Base-by-base conservation (phyloP, 2,329 filamentous ascomycete genomes). In the Colletotrichum tropicicola region DNA sequence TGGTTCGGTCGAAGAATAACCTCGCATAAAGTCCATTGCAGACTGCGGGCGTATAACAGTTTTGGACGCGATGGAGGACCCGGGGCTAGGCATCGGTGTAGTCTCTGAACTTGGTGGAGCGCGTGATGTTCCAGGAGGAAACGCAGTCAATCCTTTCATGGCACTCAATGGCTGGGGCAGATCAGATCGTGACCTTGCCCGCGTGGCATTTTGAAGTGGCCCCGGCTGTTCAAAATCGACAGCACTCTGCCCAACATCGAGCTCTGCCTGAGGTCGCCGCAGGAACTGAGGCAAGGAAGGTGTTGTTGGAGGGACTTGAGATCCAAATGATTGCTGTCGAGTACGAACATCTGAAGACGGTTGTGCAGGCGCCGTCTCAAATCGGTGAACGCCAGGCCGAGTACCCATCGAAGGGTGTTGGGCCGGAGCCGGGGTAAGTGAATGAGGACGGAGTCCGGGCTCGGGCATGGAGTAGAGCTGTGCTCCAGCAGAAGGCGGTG, bases 351-450 rank as follows among this genome's bases (percentile, higher is more conserved):
- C 30, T 15, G 15, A 17, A 8, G 35, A 28, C 9, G 35, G 5
- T 15, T 54, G 47, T 15, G 7, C 19, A 10, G 65, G 59, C 13
- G 52, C 55, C 4, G 65, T 67, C 23, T 45, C 52, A 21, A 65
- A 27, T 23, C 67, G 48, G 9, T 61, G 60, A 10, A 57, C 12
- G 6, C 25, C 17, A 1, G 65, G 65, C 7, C 65, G 52, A 45
- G 32, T 4, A 0, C 44, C 53, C 21, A 52, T n/a, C 13, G 53
- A 37, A 10, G 32, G 25, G 6, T 59, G 32, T 3, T 44, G 39
- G 15, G 21, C 19, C 6, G 27, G 48, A 2, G 27, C 15, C 15
- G 39, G 17, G 6, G 43, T n/a, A 12, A 55, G 39, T 27, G 44
- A 41, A 17, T 63, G 57, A 1, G 58, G 53, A 4, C 49, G 44